These are phyloP conservation scores for Mortierella sp. DNA, from an alignment of 371 early-diverging fungal species.

Conservation along the genomic window DNA sequence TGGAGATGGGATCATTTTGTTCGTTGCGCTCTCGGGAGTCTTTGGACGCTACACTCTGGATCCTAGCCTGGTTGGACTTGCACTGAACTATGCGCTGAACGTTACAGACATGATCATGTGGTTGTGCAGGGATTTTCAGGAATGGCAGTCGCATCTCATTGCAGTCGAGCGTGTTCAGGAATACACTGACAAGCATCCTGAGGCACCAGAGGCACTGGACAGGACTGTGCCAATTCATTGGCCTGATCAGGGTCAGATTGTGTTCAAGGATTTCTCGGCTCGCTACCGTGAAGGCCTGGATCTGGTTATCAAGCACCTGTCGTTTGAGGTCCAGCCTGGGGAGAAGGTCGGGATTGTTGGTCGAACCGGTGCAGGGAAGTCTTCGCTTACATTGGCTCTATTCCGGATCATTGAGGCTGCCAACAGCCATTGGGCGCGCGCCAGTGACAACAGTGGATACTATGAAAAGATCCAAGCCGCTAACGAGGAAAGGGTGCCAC, in stretches of 20 bases:
- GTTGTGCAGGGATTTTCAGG: conserved; percentile 78
- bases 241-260: conserved; percentile 73
- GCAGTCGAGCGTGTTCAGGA: conserved; percentile 81
- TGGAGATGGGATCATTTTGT: conserved; percentile 68
- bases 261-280: conserved; percentile 68
- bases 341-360: conserved; percentile 75
- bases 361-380: conserved; percentile 72
- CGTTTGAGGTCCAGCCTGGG: conserved; percentile 63
- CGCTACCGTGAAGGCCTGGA: conserved; percentile 72
- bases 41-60: conserved; percentile 62
- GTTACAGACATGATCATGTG: conserved; percentile 75
- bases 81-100: conserved; percentile 72
- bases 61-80: conserved; percentile 80
- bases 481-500: conserved; percentile 9
- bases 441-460: conserved; percentile 34
- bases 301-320: conserved; percentile 73
- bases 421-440: conserved; percentile 38
- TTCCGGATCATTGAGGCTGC: conserved; percentile 76
- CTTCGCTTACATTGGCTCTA: conserved; percentile 68
- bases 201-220: conserved; percentile 74
- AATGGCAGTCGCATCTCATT: conserved; percentile 63
- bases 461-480: neutral
- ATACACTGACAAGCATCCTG: conserved; percentile 81
- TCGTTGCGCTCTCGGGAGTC: conserved; percentile 67
- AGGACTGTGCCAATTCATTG: conserved; percentile 68